These are phyloP conservation scores for Pterocarpus macrocarpus DNA, from an alignment of 306 rosid genomes.

Conservation along the genomic window DNA sequence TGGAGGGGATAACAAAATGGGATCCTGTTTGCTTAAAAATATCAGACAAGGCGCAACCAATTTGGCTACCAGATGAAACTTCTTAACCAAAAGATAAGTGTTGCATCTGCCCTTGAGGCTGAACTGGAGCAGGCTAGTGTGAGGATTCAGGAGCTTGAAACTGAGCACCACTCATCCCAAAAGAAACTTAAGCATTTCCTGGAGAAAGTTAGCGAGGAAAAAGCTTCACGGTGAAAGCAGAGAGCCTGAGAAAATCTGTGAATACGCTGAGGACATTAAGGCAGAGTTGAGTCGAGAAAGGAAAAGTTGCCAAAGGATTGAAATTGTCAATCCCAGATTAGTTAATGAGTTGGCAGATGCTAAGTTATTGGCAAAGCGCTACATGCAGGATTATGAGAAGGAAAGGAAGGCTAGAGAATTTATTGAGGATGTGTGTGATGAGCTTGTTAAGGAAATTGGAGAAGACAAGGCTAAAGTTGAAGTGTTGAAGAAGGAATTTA, in stretches of 20 bases:
- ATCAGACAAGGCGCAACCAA: conserved; percentile 66
- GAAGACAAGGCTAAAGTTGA: conserved; percentile 93
- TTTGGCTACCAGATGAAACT: conserved; percentile 71
- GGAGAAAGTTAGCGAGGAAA: conserved; percentile 78
- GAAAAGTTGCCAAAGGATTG: conserved; percentile 82
- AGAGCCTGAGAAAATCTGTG: conserved; percentile 95
- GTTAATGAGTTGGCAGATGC: conserved; percentile 89
- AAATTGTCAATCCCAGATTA: conserved; percentile 81
- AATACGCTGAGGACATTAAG: conserved; percentile 75
- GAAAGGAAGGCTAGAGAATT: conserved; percentile 84
- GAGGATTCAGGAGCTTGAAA: conserved; percentile 84
- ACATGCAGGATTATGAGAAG: conserved; percentile 84
- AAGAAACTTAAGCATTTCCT: conserved; percentile 61
- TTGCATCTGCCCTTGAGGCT: conserved; percentile 77
- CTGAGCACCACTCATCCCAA: conserved; percentile 75
- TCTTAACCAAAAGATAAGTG: conserved; percentile 72
- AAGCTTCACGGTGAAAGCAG: conserved; percentile 76
- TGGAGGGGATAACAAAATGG: conserved; percentile 97
- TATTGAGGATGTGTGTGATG: conserved; percentile 90
- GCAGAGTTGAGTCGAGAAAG: conserved; percentile 79
- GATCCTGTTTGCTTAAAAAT: conserved; percentile 75
- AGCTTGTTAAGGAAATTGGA: conserved; percentile 95
- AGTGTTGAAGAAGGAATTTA: conserved; percentile 73
- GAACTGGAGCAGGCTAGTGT: conserved; percentile 82
- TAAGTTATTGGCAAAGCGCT: conserved; percentile 74